A percentile compares a stretch with the other conserved stretches of the same genome.
phyloP scores from a whole-genome alignment of 768 basidiomycete species.

The Lactarius hatsudake region DNA sequence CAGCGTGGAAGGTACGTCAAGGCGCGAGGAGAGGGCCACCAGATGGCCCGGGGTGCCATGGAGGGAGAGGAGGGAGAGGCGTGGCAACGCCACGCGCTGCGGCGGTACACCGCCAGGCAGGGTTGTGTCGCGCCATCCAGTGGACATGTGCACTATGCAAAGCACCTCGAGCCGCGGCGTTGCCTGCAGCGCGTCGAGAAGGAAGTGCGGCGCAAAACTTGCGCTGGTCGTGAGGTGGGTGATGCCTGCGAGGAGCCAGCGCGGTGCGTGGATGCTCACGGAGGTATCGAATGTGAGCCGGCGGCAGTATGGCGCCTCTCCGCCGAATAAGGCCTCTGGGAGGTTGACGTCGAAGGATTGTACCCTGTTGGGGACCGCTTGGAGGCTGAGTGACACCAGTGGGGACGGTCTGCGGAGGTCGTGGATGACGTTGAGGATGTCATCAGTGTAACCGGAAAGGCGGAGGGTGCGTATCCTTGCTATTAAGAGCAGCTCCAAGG shows the following conservation, averaged over 20 bases:
- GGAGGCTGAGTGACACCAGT: too few relatives aligned
- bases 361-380: too few relatives aligned
- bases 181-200: neutral
- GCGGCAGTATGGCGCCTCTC: too few relatives aligned
- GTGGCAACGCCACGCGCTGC: neutral
- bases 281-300: too few relatives aligned
- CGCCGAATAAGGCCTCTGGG: too few relatives aligned
- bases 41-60: constrained; percentile 9
- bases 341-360: too few relatives aligned
- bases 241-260: too few relatives aligned
- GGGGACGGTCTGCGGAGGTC: too few relatives aligned
- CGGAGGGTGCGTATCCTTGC: constrained; percentile 17
- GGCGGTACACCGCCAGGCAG: neutral
- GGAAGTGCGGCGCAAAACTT: neutral
- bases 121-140: neutral
- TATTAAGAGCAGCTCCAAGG: constrained; percentile 13
- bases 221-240: too few relatives aligned
- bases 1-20: constrained; percentile 8
- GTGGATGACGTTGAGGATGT: constrained; percentile 8
- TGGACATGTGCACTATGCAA: constrained; percentile 3
- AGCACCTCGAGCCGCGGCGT: constrained; percentile 15
- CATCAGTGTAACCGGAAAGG: neutral
- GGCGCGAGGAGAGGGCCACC: neutral
- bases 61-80: constrained; percentile 10
- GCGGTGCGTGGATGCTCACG: too few relatives aligned